Evolutionary conservation across 257 asterid species (phyloP), one percentile per base, ranked within the genome.

Genomic region (Solanum lycopersicoides): DNA sequence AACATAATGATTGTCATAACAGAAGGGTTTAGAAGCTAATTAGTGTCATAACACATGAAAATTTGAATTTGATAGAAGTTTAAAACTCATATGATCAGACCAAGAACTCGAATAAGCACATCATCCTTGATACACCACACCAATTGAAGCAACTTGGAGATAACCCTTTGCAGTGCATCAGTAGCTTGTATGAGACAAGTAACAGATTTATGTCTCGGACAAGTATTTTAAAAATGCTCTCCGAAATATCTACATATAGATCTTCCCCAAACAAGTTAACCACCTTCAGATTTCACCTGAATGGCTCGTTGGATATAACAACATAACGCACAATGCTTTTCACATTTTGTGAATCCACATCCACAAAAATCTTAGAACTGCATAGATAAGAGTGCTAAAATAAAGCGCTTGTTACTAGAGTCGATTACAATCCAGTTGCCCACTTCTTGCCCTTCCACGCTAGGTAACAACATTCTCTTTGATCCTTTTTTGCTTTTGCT

Each of bases 391-490:
- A 44, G 84, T 9, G 37, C 30, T 23, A n/a, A 35, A 23, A 79
- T 59, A 65, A 76, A 42, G 86, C 42, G 65, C 20, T 8, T 65
- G 23, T 72, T 93, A 94, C 98, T 98, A 84, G 98, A 93, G 90
- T 97, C 99, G 1, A 97, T 93, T 86, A 95, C 98, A 89, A 95
- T 91, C 98, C 98, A 95, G 87, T 97, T 97, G 77, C 98, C 98
- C 21, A 96, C 98, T 85, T 94, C 98, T 89, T 94, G 94, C 87
- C 99, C 99, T 63, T 94, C 97, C 91, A 97, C 98, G 83, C 94
- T 89, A 20, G 99, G 99, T 86, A 95, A 90, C 91, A 95, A 28
- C 96, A 95, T 92, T 90, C 95, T 95, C 92, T 92, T 93, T 34
- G 92, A 98, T 87, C 99, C 99, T 89, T 87, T 28, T 93, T 89